Evolutionary conservation across 1,284 basidiomycete genomes (phyloP), one percentile per base, ranked within the genome.

Genomic region (Mycosarcoma mackinlayi): DNA sequence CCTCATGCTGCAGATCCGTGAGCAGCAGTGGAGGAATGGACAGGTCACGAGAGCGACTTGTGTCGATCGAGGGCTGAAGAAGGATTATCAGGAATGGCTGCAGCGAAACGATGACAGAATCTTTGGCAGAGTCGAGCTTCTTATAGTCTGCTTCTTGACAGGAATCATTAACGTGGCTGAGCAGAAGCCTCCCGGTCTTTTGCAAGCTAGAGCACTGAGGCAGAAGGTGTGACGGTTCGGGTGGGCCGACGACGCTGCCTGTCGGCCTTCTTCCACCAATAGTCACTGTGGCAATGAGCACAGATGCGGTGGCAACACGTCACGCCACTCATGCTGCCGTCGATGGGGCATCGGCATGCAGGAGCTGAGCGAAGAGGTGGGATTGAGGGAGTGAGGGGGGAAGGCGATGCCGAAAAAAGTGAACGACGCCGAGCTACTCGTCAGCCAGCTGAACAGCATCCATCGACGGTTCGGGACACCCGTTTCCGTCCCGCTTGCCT

Each of bases 1-100:
- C 56, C 52, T 65, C 63, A 65, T 65, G 3, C 4, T 30, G 10
- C 19, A 39, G 13, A 11, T n/a, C n/a, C n/a, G n/a, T n/a, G 14
- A 30, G 25, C 7, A n/a, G 10, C 8, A 35, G 21, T 14, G 23
- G n/a, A 13, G 21, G 37, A 46, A 3, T 13, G 40, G 38, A 18
- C 21, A 37, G n/a, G 33, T 21, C 5, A 40, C 8, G 41, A n/a
- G 28, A n/a, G n/a, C n/a, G n/a, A n/a, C n/a, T n/a, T n/a, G n/a
- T n/a, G n/a, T n/a, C n/a, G n/a, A n/a, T n/a, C n/a, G n/a, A n/a
- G n/a, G n/a, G n/a, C n/a, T n/a, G n/a, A n/a, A n/a, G n/a, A n/a
- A n/a, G n/a, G n/a, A n/a, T n/a, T n/a, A n/a, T n/a, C n/a, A n/a
- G n/a, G n/a, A n/a, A n/a, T n/a, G n/a, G n/a, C n/a, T n/a, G n/a